Evolutionary conservation across 1,284 basidiomycete genomes (phyloP).

Genomic region (Ustilago lituana): DNA sequence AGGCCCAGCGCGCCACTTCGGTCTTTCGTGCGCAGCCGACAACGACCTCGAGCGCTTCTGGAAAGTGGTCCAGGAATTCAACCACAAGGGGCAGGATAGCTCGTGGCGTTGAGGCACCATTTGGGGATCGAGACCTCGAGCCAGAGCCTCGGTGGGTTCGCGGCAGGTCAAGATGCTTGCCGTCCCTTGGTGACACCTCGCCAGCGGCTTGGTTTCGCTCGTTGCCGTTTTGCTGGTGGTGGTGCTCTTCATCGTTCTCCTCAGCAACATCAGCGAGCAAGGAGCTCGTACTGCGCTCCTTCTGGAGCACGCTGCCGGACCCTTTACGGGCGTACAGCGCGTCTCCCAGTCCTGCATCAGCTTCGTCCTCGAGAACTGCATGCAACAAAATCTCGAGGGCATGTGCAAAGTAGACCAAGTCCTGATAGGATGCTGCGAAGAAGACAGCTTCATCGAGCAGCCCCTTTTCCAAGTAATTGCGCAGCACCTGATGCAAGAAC

Average conservation of each 20-base stretch:
- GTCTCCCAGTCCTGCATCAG: slow-evolving; percentile 66
- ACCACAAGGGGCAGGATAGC: slow-evolving; percentile 77
- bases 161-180: slow-evolving; percentile 19
- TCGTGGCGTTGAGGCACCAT: slow-evolving; percentile 58
- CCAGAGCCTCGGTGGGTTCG: background rate
- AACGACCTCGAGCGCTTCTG: slow-evolving; percentile 87
- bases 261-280: slow-evolving; percentile 44
- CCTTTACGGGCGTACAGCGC: slow-evolving; percentile 29
- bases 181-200: background rate
- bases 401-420: slow-evolving; percentile 91
- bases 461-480: slow-evolving; percentile 76
- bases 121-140: background rate
- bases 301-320: slow-evolving; percentile 36
- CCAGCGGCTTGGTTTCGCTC: background rate
- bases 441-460: slow-evolving; percentile 73
- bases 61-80: slow-evolving; percentile 94
- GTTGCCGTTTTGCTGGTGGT: background rate
- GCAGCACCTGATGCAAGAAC: slow-evolving; percentile 90
- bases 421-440: slow-evolving; percentile 86
- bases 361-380: slow-evolving; percentile 91
- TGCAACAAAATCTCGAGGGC: slow-evolving; percentile 93
- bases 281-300: slow-evolving; percentile 37
- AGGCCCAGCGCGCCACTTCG: slow-evolving; percentile 88
- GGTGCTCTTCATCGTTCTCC: slow-evolving; percentile 14
- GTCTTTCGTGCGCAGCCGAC: slow-evolving; percentile 97